Percentiles rank a stretch among this genome's conserved stretches.
Conservation (phyloP, 805 yeast species). For the Starmerella khaoyaiensis region DNA sequence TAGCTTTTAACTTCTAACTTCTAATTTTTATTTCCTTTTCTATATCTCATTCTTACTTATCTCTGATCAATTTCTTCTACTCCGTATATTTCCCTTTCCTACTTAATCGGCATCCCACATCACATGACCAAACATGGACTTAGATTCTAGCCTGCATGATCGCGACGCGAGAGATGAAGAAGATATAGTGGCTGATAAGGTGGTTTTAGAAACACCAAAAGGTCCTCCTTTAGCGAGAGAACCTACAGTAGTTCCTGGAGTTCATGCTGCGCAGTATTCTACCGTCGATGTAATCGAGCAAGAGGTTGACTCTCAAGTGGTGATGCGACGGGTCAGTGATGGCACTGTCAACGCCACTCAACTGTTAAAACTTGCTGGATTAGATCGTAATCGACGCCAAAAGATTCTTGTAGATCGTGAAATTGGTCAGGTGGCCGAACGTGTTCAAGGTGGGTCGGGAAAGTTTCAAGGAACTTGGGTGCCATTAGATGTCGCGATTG, state of each 20-base stretch:
- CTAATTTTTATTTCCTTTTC: too few relatives aligned
- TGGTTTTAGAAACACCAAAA: slow-evolving; percentile 11
- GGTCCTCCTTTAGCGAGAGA: slow-evolving; percentile 14
- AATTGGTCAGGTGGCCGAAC: slow-evolving; percentile 53
- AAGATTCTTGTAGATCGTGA: slow-evolving; percentile 53
- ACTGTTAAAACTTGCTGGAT: slow-evolving; percentile 52
- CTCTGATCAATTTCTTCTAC: too few relatives aligned
- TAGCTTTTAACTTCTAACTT: too few relatives aligned
- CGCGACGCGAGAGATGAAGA: too few relatives aligned
- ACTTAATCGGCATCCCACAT: too few relatives aligned
- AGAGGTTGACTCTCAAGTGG: slow-evolving; percentile 47
- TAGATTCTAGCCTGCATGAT: too few relatives aligned
- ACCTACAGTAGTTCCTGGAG: slow-evolving; percentile 12
- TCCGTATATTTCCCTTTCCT: too few relatives aligned
- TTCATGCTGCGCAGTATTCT: slow-evolving; percentile 52
- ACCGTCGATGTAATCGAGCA: slow-evolving; percentile 49
- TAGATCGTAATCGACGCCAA: slow-evolving; percentile 52
- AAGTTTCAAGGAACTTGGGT: slow-evolving; percentile 59
- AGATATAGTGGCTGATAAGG: background rate
- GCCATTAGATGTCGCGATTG: slow-evolving; percentile 47
- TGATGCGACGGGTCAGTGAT: slow-evolving; percentile 53
- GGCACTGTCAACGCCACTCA: slow-evolving; percentile 63
- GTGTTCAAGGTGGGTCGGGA: slow-evolving; percentile 64
- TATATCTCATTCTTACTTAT: too few relatives aligned
- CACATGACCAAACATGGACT: too few relatives aligned